Percentiles rank a stretch among this genome's conserved stretches.
Conservation (phyloP, 495 filamentous ascomycete species). For the Articulospora tetracladia region DNA sequence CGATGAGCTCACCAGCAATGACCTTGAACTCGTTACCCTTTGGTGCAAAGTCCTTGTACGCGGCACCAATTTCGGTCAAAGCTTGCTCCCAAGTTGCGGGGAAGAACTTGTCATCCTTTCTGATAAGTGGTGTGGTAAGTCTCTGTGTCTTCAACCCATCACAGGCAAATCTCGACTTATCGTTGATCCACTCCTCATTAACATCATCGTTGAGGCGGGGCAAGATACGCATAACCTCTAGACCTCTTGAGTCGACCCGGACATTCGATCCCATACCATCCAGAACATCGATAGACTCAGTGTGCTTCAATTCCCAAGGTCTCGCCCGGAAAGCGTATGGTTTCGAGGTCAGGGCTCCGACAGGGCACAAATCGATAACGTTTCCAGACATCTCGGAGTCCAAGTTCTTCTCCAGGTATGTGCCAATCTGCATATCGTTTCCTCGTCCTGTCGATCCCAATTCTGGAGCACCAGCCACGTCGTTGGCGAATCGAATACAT, state of each 20-base stretch:
- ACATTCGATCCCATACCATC: slow-evolving; percentile 94
- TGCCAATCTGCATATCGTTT: slow-evolving; percentile 96
- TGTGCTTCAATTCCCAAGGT: slow-evolving; percentile 92
- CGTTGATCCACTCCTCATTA: slow-evolving; percentile 99
- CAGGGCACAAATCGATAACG: slow-evolving; percentile 96
- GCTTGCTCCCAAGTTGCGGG: slow-evolving; percentile 94
- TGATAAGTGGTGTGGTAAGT: slow-evolving; percentile 86
- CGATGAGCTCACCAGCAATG: slow-evolving; percentile 84
- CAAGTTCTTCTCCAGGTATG: slow-evolving; percentile 88
- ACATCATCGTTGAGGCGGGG: slow-evolving; percentile 94
- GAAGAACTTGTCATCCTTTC: slow-evolving; percentile 81
- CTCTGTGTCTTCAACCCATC: slow-evolving; percentile 96
- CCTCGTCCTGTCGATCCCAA: slow-evolving; percentile 91
- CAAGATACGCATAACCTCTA: slow-evolving; percentile 92
- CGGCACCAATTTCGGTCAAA: slow-evolving; percentile 75
- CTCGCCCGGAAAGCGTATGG: slow-evolving; percentile 96
- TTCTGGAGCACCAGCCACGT: slow-evolving; percentile 92
- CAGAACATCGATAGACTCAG: slow-evolving; percentile 90
- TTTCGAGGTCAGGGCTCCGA: slow-evolving; percentile 93
- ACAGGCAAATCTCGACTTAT: slow-evolving; percentile 95
- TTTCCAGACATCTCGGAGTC: slow-evolving; percentile 94
- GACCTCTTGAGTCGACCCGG: slow-evolving; percentile 84
- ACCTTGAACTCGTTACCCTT: slow-evolving; percentile 94
- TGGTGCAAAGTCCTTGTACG: slow-evolving; percentile 68
- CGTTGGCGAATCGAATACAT: slow-evolving; percentile 96